Conservation (phyloP, 176 grass and related monocot genomes). For the Dendrocalamus sinicus region DNA sequence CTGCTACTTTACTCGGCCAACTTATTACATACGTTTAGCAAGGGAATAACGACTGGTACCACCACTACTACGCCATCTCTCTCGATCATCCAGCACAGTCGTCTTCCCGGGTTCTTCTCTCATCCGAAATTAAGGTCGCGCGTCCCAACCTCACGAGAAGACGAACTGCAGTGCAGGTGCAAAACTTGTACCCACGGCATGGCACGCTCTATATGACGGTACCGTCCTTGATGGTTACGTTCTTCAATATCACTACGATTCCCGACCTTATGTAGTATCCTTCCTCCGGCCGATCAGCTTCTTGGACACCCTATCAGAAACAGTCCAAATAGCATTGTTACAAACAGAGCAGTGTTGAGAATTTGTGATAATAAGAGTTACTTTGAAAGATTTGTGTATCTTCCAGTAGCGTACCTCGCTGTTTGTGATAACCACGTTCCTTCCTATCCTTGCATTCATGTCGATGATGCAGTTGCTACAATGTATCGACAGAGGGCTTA, state of each 20-base stretch:
- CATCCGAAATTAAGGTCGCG: neutral
- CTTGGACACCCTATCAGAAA: slow-evolving; percentile 63
- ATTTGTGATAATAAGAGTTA: neutral
- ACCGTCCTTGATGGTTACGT: slow-evolving; percentile 71
- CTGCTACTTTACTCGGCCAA: slow-evolving; percentile 27
- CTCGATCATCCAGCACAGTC: neutral
- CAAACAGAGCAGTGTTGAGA: neutral
- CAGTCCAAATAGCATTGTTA: neutral
- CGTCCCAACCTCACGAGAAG: neutral
- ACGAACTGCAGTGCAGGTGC: neutral
- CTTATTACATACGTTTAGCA: slow-evolving; percentile 41
- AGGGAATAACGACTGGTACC: neutral
- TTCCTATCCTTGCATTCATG: slow-evolving; percentile 81
- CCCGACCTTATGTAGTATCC: slow-evolving; percentile 76
- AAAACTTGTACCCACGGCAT: neutral
- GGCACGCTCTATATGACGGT: slow-evolving; percentile 52
- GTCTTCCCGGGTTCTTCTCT: neutral
- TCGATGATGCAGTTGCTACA: slow-evolving; percentile 84
- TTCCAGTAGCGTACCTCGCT: slow-evolving; percentile 48
- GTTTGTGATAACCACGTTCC: slow-evolving; percentile 66
- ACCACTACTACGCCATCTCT: neutral
- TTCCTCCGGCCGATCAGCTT: slow-evolving; percentile 56
- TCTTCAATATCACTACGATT: slow-evolving; percentile 63
- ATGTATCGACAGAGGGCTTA: neutral
- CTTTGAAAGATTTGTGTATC: neutral